A percentile compares a stretch with the other conserved stretches of the same genome.
Conservation (phyloP, 1,284 basidiomycete genomes). For the Vanrija pseudolonga region DNA sequence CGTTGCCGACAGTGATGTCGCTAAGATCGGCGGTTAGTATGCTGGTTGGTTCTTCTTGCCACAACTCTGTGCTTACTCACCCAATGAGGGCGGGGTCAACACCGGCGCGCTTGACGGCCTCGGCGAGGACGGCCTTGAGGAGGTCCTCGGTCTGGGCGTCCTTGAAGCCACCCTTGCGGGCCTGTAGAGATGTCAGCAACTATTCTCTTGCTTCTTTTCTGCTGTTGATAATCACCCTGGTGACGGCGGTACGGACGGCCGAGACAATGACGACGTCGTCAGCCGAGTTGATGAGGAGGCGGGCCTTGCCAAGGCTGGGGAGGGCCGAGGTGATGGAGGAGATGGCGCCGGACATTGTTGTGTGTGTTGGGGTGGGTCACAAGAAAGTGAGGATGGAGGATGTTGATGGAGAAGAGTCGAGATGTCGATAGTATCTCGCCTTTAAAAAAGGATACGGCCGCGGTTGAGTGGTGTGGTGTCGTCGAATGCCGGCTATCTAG, state of each 20-base stretch:
- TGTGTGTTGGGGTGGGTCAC: not conserved
- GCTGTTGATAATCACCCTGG: constrained; percentile 59
- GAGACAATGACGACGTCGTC: constrained; percentile 88
- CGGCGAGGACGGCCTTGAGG: constrained; percentile 75
- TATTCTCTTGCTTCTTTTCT: too few species aligned
- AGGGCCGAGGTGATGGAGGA: constrained; percentile 42
- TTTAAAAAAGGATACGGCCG: not conserved
- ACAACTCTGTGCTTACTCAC: constrained; percentile 48
- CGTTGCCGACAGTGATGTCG: constrained; percentile 88
- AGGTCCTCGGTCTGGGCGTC: constrained; percentile 88
- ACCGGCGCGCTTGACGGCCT: constrained; percentile 54
- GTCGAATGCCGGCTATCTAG: too few species aligned
- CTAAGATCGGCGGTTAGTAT: constrained; percentile 56
- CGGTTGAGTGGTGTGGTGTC: too few species aligned
- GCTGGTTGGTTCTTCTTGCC: not conserved
- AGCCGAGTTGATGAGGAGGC: constrained; percentile 58
- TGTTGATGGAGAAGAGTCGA: not conserved
- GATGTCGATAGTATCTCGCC: not conserved
- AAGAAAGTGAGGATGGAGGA: not conserved
- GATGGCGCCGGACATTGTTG: constrained; percentile 43
- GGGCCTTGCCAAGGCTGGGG: constrained; percentile 53
- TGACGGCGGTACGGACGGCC: constrained; percentile 83
- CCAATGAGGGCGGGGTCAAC: constrained; percentile 45
- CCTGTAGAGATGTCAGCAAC: constrained; percentile 19
- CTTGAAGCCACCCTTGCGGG: constrained; percentile 88